Evolutionary conservation across 257 asterid genomes (phyloP), one percentile per base, ranked within the genome.

Genomic region (Rauvolfia tetraphylla): DNA sequence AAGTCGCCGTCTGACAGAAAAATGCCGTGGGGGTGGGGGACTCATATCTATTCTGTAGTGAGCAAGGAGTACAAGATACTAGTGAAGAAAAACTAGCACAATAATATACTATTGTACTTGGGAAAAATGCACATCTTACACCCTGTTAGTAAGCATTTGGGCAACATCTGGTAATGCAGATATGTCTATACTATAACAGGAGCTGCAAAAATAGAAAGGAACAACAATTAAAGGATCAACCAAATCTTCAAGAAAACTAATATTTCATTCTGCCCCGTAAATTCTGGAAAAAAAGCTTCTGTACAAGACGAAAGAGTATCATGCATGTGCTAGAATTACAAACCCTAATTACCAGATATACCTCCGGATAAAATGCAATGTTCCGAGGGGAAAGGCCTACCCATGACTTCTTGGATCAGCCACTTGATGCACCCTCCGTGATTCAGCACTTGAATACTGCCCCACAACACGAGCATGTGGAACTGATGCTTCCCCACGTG

Each of bases 401-500:
- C 98, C 96, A 84, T 95, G 99, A 79, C 98, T 95, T 81, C 98
- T 86, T 2, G 99, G 98, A 83, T 93, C 98, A 68, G 51, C 86
- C 54, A 91, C 96, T 71, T 79, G 91, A 78, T 79, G 98, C 46
- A 86, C 87, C 83, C 85, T 91, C 78, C 98, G 80, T 15, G 81
- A 34, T 78, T 87, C 96, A 57, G 99, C 87, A n/a, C 85, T 91
- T 14, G 99, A 84, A 88, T 77, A 93, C 69, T 84, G 90, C 18
- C 99, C 99, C 67, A 90, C 96, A 41, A 84, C 94, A 57, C 98
- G 97, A 82, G 99, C 85, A 82, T 95, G 89, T 74, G 99, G 99
- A 67, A 95, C 80, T 7, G 86, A 85, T 68, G 90, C 83, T 82
- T 92, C 89, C 49, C 99, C 99, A 1, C 85, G 87, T 29, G 98